These are phyloP conservation scores for Colletotrichum magnum DNA, from an alignment of 2,329 filamentous ascomycete species.

Conservation along the genomic window DNA sequence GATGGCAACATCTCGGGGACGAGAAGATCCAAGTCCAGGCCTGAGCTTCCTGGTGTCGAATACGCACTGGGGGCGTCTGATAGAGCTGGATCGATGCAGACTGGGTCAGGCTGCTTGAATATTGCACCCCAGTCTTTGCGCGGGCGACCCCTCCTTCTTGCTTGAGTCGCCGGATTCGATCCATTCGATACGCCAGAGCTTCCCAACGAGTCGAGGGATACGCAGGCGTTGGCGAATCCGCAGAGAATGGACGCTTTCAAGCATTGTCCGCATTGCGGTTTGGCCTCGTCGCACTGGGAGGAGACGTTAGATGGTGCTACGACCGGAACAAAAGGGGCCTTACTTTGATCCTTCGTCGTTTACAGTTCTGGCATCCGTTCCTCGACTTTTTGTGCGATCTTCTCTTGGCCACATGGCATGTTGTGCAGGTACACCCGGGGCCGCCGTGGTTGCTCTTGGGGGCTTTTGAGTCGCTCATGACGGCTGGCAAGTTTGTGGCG, in stretches of 20 bases:
- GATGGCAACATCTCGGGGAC: not conserved
- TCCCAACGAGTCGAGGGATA: not conserved
- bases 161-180: not conserved
- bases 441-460: slow-evolving; percentile 13
- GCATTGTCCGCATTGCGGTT: slow-evolving; percentile 26
- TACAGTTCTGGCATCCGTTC: slow-evolving; percentile 44
- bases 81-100: not conserved
- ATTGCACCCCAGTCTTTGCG: slow-evolving; percentile 7
- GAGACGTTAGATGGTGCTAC: not conserved
- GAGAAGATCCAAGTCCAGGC: not conserved
- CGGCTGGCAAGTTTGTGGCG: not conserved
- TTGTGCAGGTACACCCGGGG: slow-evolving; percentile 24
- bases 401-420: slow-evolving; percentile 28
- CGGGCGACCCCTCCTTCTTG: slow-evolving; percentile 2
- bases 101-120: not conserved
- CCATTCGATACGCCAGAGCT: not conserved
- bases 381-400: slow-evolving; percentile 42
- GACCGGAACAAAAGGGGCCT: not conserved
- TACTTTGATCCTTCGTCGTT: slow-evolving; percentile 43
- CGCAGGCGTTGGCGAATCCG: slow-evolving; percentile 2
- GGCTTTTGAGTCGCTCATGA: slow-evolving; percentile 3
- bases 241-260: slow-evolving; percentile 20
- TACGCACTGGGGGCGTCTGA: not conserved
- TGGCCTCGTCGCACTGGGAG: slow-evolving; percentile 29
- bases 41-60: slow-evolving; percentile 5